Evolutionary conservation across 805 yeast species (phyloP), one percentile per base, ranked within the genome.

Genomic region (Tetrapisispora namnaoensis): DNA sequence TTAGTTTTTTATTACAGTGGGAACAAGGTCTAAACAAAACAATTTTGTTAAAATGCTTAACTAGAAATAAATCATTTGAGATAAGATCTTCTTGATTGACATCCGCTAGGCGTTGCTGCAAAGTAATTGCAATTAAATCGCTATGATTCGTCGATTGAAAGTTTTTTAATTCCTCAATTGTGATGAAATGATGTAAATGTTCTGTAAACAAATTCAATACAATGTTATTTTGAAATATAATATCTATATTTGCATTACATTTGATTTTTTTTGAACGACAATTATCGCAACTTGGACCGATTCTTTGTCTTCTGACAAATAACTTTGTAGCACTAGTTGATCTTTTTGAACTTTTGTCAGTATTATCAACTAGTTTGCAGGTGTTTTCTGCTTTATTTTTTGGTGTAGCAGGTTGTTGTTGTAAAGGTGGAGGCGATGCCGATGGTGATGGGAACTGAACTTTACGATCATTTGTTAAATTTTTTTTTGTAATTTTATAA

Each of bases 271-370:
- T 73, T n/a, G 77, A 61, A 48, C 89, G 71, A 62, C 91, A 83
- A 45, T 77, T 69, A 61, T 83, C 89, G 63, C 91, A 83, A 35
- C 84, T 77, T 8, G 91, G 91, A 0, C 91, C 91, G 22, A 79
- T 71, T 49, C 91, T 68, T 66, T 83, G 91, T 57, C 89, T 62
- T 49, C 67, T 60, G 10, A 49, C 17, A 20, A 18, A 42, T 17
- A 24, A 7, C 18, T 42, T 42, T 7, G 44, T 4, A 10, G 17
- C 13, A 30, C 20, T n/a, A 3, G 4, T 36, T 36, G 38, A 20
- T 5, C 10, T 36, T 18, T 6, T 36, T n/a, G 21, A 24, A 24
- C 8, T 24, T 8, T 24, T 24, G 28, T 24, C 28, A 8, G 28
- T 8, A 8, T 24, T 24, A 8, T 24, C 8, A 8, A 24, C 28